Evolutionary conservation across 1,139 yeast genomes (phyloP).

Genomic region (Lodderomyces orthopsilosis): DNA sequence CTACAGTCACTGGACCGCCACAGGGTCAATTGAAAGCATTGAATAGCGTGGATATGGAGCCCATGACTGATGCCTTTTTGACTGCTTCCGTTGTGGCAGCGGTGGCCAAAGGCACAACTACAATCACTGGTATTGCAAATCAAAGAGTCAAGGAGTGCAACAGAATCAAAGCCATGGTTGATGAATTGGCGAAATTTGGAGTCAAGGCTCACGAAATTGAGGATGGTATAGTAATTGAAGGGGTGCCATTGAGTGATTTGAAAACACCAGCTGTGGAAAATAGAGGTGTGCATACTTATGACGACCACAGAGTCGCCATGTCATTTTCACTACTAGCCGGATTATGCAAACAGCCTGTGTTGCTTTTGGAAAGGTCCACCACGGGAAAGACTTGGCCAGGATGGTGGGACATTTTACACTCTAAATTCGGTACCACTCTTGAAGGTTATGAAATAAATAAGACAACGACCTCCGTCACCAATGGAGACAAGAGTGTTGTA

Average conservation of each 20-base stretch:
- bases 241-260: slow-evolving; percentile 50
- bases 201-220: slow-evolving; percentile 79
- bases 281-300: slow-evolving; percentile 72
- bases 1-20: slow-evolving; percentile 90
- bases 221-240: slow-evolving; percentile 88
- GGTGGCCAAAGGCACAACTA: slow-evolving; percentile 67
- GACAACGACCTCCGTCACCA: slow-evolving; percentile 14
- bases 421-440: slow-evolving; percentile 59
- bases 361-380: slow-evolving; percentile 82
- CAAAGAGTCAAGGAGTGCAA: slow-evolving; percentile 98
- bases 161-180: slow-evolving; percentile 92
- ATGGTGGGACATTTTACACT: slow-evolving; percentile 95
- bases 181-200: slow-evolving; percentile 85
- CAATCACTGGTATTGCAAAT: slow-evolving; percentile 93
- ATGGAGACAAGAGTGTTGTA: slow-evolving; percentile 59
- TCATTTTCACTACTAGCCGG: slow-evolving; percentile 85
- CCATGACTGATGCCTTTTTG: slow-evolving; percentile 98
- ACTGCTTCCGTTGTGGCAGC: slow-evolving; percentile 98
- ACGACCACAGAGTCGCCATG: slow-evolving; percentile 99
- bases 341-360: slow-evolving; percentile 52
- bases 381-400: slow-evolving; percentile 99
- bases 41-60: slow-evolving; percentile 90
- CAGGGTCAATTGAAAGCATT: slow-evolving; percentile 67
- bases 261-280: slow-evolving; percentile 43
- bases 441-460: slow-evolving; percentile 62